Evolutionary conservation across 768 basidiomycete species (phyloP), one percentile per base, ranked within the genome.

Genomic region (Cyathus striatus): DNA sequence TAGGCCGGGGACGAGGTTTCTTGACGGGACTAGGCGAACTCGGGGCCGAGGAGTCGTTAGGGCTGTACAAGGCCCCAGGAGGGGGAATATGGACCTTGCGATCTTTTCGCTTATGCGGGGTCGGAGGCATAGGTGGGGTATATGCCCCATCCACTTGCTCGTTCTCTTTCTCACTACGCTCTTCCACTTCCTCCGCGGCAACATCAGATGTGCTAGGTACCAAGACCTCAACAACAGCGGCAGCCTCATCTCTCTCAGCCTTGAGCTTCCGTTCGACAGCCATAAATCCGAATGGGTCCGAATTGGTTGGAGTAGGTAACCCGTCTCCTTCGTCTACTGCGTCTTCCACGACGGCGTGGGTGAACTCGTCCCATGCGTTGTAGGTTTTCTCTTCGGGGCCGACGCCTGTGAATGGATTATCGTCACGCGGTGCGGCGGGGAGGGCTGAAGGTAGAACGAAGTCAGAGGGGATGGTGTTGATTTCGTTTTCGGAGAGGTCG

Each of bases 241-340:
- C 23, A 30, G 45, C 49, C 5, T 44, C 41, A 4, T 54, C 49
- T 5, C 75, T 73, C 32, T 68, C 61, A 1, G 57, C 65, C 50
- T 73, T 76, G 47, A 79, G 54, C 38, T 68, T 73, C 40, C 64
- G 66, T 53, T 81, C 78, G 1, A 76, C 66, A 14, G 77, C 73
- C 23, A 77, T 62, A 47, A 81, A 79, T 0, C 78, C 79, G 46
- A 81, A 81, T 0, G 77, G 78, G 46, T 81, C 78, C 0, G 75
- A 75, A 23, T 50, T 57, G 6, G 54, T 49, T 20, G 48, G 49
- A 4, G 52, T 30, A 20, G 44, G 46, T 7, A 9, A 7, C n/a
- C n/a, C 9, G 27, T 30, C 27, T 30, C n/a, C 27, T 30, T 30
- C 27, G 27, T 30, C n/a, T n/a, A n/a, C n/a, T n/a, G n/a, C n/a